phyloP scores from a whole-genome alignment of 2,329 filamentous ascomycete genomes.

The Metarhizium anisopliae region DNA sequence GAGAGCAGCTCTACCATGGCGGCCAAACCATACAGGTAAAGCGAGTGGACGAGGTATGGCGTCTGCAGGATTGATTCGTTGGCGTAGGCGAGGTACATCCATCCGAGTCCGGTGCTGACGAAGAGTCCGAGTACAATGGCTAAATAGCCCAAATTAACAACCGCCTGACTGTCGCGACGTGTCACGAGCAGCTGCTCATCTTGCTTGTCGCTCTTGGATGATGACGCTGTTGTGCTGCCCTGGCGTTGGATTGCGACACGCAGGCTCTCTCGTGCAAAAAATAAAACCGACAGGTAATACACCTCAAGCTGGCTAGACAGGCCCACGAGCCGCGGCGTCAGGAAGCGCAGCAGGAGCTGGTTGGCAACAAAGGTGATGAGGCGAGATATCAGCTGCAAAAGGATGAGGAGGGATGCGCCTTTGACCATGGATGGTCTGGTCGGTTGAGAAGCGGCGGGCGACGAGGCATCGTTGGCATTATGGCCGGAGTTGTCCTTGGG shows the following conservation, averaged over 20 bases:
- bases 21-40: conserved; percentile 47
- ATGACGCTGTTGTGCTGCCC: conserved; percentile 11
- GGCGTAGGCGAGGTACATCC: conserved; percentile 54
- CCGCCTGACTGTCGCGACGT: conserved; percentile 52
- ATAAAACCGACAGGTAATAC: conserved; percentile 86
- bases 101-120: conserved; percentile 55
- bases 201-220: conserved; percentile 3
- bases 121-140: conserved; percentile 59
- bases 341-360: conserved; percentile 77
- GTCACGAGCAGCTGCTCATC: conserved; percentile 6
- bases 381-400: conserved; percentile 80
- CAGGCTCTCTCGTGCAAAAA: conserved; percentile 86
- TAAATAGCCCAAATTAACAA: conserved; percentile 83
- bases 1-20: conserved; percentile 66
- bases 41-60: conserved; percentile 50
- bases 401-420: conserved; percentile 77
- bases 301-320: conserved; percentile 86
- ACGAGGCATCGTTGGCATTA: background rate
- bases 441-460: background rate
- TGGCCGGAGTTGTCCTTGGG: background rate
- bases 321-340: conserved; percentile 78
- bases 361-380: conserved; percentile 86
- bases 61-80: conserved; percentile 40
- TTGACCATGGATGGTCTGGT: conserved; percentile 37
- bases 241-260: conserved; percentile 87